Conservation (phyloP, 306 rosid genomes). For the Acacia melanoxylon region DNA sequence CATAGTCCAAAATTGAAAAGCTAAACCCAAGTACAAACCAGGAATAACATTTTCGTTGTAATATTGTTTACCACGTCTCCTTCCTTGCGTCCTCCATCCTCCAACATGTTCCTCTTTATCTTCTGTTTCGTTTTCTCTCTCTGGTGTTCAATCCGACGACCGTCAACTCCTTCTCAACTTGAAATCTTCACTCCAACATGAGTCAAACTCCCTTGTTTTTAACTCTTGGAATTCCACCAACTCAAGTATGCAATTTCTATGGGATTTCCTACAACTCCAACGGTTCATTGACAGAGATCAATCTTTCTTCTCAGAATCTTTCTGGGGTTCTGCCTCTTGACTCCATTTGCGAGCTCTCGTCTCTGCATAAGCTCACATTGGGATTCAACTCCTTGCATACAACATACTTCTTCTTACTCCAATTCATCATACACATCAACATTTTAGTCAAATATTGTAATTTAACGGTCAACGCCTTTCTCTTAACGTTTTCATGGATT, state of each 20-base stretch:
- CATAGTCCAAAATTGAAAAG: constrained; percentile 33
- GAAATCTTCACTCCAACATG: constrained; percentile 41
- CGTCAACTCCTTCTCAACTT: constrained; percentile 54
- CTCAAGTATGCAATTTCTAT: constrained; percentile 41
- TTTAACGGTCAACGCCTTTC: too few relatives aligned
- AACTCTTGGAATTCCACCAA: constrained; percentile 48
- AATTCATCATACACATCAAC: too few relatives aligned
- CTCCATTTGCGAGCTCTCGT: constrained; percentile 60
- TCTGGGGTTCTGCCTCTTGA: constrained; percentile 65
- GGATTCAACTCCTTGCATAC: constrained; percentile 55
- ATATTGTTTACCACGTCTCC: too few relatives aligned
- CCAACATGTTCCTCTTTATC: constrained; percentile 37
- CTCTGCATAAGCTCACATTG: constrained; percentile 56
- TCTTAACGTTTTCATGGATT: too few relatives aligned
- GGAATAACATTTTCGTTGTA: too few relatives aligned
- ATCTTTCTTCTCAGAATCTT: constrained; percentile 48
- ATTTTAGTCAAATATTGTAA: too few relatives aligned
- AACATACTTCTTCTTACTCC: too few relatives aligned
- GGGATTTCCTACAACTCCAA: constrained; percentile 62
- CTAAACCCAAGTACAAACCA: constrained; percentile 35
- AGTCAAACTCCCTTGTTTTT: constrained; percentile 32
- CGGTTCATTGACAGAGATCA: constrained; percentile 48
- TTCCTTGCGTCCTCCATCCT: background rate
- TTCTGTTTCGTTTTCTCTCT: constrained; percentile 33
- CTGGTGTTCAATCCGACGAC: constrained; percentile 42